Conservation (phyloP, 164 flowering plant species). For the Houttuynia cordata region DNA sequence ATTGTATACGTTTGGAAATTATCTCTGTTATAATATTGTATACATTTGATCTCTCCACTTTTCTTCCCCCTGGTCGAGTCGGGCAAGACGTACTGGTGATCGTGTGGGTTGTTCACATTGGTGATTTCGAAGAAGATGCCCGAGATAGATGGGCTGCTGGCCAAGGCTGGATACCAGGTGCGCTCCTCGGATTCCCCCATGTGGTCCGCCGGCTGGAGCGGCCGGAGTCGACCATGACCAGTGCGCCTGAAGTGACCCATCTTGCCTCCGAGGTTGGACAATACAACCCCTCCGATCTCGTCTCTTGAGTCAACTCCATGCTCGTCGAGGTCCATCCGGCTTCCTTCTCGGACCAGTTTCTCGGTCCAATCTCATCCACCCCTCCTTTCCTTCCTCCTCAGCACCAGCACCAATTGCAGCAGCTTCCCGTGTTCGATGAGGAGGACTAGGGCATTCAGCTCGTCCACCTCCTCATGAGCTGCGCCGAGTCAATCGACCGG, state of each 20-base stretch:
- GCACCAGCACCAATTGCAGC: conserved; percentile 3
- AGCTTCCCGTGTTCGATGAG: conserved; percentile 20
- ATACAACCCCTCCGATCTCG: conserved; percentile 65
- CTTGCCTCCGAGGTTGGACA: conserved; percentile 38
- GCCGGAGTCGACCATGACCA: conserved; percentile 44
- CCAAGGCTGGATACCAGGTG: conserved; percentile 56
- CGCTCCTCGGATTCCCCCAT: conserved; percentile 42
- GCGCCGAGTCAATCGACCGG: conserved; percentile 54
- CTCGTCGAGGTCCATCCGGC: conserved; percentile 37
- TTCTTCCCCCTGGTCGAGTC: too few relatives aligned
- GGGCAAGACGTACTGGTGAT: too few relatives aligned
- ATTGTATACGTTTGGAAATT: too few relatives aligned
- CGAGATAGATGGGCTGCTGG: conserved; percentile 38
- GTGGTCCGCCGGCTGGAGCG: conserved; percentile 53
- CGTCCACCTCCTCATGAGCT: conserved; percentile 52
- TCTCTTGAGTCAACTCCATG: conserved; percentile 54
- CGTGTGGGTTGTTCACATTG: too few relatives aligned
- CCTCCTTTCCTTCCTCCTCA: conserved; percentile 9
- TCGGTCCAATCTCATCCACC: neutral
- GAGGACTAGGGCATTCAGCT: conserved; percentile 59
- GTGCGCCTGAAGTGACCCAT: conserved; percentile 22
- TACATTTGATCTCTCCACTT: too few relatives aligned
- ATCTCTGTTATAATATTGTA: too few relatives aligned
- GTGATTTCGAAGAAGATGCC: conserved; percentile 11
- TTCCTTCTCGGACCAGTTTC: neutral